Evolutionary conservation across 1,284 basidiomycete genomes (phyloP).

Genomic region (Hemileia vastatrix): DNA sequence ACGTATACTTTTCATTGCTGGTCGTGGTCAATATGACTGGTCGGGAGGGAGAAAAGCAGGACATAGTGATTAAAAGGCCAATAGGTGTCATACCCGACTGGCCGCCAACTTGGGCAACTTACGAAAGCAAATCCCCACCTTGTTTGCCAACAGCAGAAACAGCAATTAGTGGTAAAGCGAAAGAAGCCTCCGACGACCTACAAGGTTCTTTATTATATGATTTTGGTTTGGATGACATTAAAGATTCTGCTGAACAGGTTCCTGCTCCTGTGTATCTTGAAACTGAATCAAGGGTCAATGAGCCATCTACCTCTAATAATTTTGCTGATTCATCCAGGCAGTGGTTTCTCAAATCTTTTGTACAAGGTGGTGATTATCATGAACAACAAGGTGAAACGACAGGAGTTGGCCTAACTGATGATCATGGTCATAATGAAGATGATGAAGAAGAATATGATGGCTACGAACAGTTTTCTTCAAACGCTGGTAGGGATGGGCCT

Average conservation of each 20-base stretch:
- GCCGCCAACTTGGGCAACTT: background rate
- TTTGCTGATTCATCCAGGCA: too few species aligned
- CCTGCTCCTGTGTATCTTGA: constrained; percentile 15
- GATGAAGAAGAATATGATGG: constrained; percentile 22
- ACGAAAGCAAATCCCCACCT: too few species aligned
- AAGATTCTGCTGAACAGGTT: background rate
- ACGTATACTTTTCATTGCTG: constrained; percentile 4
- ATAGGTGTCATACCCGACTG: constrained; percentile 7
- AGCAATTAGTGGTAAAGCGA: background rate
- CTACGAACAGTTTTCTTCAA: constrained; percentile 9
- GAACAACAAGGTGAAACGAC: too few species aligned
- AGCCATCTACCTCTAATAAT: constrained; percentile 4
- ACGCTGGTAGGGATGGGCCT: constrained; percentile 8
- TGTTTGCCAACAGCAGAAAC: too few species aligned
- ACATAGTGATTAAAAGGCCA: background rate
- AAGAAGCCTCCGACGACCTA: background rate
- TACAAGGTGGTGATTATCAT: too few species aligned
- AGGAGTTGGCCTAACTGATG: background rate
- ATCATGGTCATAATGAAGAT: background rate
- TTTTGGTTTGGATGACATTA: too few species aligned
- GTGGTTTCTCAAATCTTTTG: too few species aligned
- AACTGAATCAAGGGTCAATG: background rate
- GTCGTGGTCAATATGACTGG: constrained; percentile 7
- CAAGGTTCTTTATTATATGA: background rate
- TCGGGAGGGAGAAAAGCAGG: constrained; percentile 1